Evolutionary conservation across 1,284 basidiomycete genomes (phyloP), one percentile per base, ranked within the genome.

Genomic region (Amylostereum areolatum): DNA sequence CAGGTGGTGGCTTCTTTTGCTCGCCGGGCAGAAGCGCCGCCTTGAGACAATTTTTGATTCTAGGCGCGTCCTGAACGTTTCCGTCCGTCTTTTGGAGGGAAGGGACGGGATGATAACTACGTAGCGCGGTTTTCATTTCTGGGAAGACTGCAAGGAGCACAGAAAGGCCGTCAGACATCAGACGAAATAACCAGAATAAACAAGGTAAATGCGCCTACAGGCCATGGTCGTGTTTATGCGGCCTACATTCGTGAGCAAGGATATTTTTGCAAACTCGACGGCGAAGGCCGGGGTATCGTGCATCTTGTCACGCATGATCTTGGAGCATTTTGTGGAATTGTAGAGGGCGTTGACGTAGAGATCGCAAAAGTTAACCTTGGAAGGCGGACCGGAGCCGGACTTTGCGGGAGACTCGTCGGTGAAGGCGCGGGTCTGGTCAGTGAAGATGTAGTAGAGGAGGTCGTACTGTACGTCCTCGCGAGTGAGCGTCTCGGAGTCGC

Each of bases 171-270:
- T 44, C 41, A 50, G 32, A 43, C 52, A 43, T 50, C 35, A 45
- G 47, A 9, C 24, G 25, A 29, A 29, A 4, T 29, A n/a, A 52
- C 43, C 43, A 47, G 46, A 37, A 18, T 7, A 70, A 7, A 28
- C 7, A n/a, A 43, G 41, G 5, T 39, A 25, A 2, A 25, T 25
- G 37, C 8, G 41, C 84, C 73, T 65, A 92, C 89, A 95, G 51
- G 92, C 92, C 78, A 94, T 86, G 31, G 93, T 95, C 27, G 92
- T 95, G 63, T 95, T 96, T 65, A 96, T 91, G 50, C 92, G 75
- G n/a, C 92, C 92, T 45, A 94, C 85, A 60, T 96, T 96, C 45
- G 92, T 89, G 42, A 96, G 74, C 29, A 96, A 72, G 39, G 89
- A 87, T 41, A 94, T 80, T 71, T 89, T 93, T 46, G 83, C 87